A percentile compares a stretch with the other conserved stretches of the same genome.
Conservation (phyloP, 345 rosid genomes). For the Moringa oleifera region DNA sequence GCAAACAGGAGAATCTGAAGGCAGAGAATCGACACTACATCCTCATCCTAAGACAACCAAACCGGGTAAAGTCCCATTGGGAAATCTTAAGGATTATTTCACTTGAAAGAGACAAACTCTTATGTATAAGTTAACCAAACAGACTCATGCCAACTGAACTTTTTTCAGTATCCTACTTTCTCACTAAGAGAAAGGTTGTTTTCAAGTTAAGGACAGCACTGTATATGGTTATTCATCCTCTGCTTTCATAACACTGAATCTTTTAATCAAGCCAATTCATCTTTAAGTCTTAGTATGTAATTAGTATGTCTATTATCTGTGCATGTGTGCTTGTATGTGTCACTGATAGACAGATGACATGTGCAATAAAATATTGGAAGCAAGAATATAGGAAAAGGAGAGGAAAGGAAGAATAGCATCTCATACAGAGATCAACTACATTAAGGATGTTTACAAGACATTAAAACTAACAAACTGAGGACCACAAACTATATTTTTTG, state of each 20-base stretch:
- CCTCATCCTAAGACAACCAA: not conserved
- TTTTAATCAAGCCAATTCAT: not conserved
- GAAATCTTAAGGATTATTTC: not conserved
- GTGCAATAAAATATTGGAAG: too few relatives aligned
- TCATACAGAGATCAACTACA: not conserved
- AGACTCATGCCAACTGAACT: too few relatives aligned
- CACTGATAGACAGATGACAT: too few relatives aligned
- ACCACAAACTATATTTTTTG: not conserved
- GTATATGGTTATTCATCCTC: not conserved
- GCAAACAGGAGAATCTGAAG: constrained; percentile 3
- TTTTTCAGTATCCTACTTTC: not conserved
- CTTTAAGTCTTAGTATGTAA: too few relatives aligned
- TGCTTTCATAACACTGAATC: not conserved
- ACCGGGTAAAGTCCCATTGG: not conserved
- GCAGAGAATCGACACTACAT: not conserved
- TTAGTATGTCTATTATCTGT: too few relatives aligned
- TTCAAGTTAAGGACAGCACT: not conserved
- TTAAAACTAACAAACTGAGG: not conserved
- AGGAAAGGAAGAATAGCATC: too few relatives aligned
- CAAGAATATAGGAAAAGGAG: too few relatives aligned
- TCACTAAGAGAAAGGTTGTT: not conserved
- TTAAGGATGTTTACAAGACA: not conserved
- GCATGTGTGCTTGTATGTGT: too few relatives aligned
- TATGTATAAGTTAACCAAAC: too few relatives aligned
- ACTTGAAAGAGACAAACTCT: too few relatives aligned